Percentiles rank a stretch among this genome's conserved stretches.
These are phyloP conservation scores for Fomitopsis pinicola DNA, from an alignment of 1,284 basidiomycete species.

Conservation along the genomic window DNA sequence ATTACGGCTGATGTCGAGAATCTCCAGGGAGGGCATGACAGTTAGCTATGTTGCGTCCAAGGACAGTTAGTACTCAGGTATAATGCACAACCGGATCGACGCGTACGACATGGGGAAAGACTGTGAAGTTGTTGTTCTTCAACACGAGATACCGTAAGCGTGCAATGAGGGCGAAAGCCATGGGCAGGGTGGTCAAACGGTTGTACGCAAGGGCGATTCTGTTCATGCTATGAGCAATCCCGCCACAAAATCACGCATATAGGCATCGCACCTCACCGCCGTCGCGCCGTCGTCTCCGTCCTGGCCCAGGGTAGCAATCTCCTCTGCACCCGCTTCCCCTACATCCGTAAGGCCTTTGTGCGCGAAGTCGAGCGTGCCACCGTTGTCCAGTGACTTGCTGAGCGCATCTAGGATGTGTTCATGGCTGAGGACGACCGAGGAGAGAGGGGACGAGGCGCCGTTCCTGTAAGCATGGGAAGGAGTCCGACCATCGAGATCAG, in stretches of 20 bases:
- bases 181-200: slow-evolving; percentile 75
- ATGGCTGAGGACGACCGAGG: slow-evolving; percentile 45
- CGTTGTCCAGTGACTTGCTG: slow-evolving; percentile 66
- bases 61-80: slow-evolving; percentile 4
- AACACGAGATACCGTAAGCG: slow-evolving; percentile 91
- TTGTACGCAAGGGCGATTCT: slow-evolving; percentile 91
- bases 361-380: slow-evolving; percentile 79
- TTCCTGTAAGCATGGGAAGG: slow-evolving; percentile 12
- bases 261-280: slow-evolving; percentile 62
- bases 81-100: background rate
- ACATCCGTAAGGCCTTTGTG: slow-evolving; percentile 76
- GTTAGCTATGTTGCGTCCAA: slow-evolving; percentile 55
- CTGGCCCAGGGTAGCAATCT: slow-evolving; percentile 62
- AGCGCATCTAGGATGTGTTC: slow-evolving; percentile 65
- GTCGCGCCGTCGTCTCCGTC: slow-evolving; percentile 47
- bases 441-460: slow-evolving; percentile 19
- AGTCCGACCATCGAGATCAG: slow-evolving; percentile 8
- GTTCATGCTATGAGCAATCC: background rate
- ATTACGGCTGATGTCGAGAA: slow-evolving; percentile 93
- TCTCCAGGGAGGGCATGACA: slow-evolving; percentile 85
- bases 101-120: slow-evolving; percentile 81
- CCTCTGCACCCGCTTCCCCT: slow-evolving; percentile 66
- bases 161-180: slow-evolving; percentile 72
- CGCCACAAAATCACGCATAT: background rate
- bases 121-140: slow-evolving; percentile 81